Evolutionary conservation across 257 asterid species (phyloP).

Genomic region (Solanum etuberosum): DNA sequence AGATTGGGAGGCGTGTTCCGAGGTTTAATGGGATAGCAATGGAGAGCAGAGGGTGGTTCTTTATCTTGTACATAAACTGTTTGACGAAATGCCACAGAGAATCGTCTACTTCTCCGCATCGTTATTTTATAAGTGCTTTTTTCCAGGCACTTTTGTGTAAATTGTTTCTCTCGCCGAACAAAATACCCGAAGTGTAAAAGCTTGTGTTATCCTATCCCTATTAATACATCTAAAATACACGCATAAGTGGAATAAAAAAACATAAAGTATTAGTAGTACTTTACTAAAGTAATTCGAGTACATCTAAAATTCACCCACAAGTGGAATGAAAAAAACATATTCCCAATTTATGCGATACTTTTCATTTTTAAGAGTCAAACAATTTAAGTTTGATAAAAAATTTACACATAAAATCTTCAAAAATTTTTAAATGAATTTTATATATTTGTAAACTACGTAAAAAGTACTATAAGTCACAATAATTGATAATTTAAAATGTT

Average conservation of each 20-base stretch:
- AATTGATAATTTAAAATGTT: no score
- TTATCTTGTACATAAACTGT: constrained; percentile 13
- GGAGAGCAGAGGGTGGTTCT: background rate
- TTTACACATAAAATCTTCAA: no score
- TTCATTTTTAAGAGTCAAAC: no score
- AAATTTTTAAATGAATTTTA: no score
- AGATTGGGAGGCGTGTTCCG: background rate
- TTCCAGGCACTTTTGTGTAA: background rate
- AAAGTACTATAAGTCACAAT: no score
- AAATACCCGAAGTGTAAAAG: background rate
- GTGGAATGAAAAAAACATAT: background rate
- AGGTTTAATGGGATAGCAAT: background rate
- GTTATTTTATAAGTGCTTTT: background rate
- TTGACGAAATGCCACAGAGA: constrained; percentile 39
- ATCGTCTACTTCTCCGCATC: background rate
- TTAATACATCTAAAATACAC: background rate
- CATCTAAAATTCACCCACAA: no score
- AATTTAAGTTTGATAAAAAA: no score
- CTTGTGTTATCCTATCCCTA: background rate
- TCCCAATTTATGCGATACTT: background rate
- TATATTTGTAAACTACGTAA: no score
- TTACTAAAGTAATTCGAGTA: no score
- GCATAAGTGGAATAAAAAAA: background rate
- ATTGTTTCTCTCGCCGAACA: background rate
- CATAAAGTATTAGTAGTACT: no score